Evolutionary conservation across 306 rosid genomes (phyloP), one percentile per base, ranked within the genome.

Genomic region (Herpetospermum pedunculosum): DNA sequence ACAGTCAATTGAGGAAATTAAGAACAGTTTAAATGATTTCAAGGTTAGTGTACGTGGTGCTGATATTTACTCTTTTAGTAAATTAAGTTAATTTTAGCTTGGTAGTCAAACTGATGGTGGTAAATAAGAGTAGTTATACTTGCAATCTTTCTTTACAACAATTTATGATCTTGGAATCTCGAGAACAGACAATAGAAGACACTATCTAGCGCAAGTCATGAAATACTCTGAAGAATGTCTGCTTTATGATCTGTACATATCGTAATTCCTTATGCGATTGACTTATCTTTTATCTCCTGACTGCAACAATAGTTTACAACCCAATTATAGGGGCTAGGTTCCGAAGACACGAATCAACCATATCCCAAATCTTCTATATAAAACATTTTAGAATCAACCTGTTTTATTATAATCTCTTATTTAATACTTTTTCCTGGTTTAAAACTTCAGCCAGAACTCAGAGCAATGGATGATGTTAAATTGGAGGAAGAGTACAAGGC

Each of bases 401-500:
- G 54, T 43, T 69, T 44, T 69, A 68, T 43, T 34, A 43, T 26
- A 43, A 26, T 28, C 15, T 69, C 58, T 64, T 21, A 52, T 65
- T 67, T 53, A 72, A 82, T 70, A 12, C 2, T 43, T 58, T 70
- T 80, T 79, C 76, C 21, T 79, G 82, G 78, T 40, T 67, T 57
- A 50, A 50, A 35, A 72, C 75, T 84, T 79, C 37, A 91, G 98
- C 88, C 87, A 46, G 92, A 84, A 81, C 77, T 91, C 58, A 84
- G 80, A 78, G 85, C 70, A 48, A 84, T 87, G 83, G 90, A 85
- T 75, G 37, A 81, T 76, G 74, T 83, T 46, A 80, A 84, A 44
- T 80, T 91, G 85, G 91, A 89, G 84, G 92, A 86, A 77, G 96
- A 89, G 80, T 84, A 77, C 83, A 77, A 83, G 23, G 90, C 88